Base-by-base conservation (phyloP, 495 filamentous ascomycete genomes). In the Usnea hakonensis region DNA sequence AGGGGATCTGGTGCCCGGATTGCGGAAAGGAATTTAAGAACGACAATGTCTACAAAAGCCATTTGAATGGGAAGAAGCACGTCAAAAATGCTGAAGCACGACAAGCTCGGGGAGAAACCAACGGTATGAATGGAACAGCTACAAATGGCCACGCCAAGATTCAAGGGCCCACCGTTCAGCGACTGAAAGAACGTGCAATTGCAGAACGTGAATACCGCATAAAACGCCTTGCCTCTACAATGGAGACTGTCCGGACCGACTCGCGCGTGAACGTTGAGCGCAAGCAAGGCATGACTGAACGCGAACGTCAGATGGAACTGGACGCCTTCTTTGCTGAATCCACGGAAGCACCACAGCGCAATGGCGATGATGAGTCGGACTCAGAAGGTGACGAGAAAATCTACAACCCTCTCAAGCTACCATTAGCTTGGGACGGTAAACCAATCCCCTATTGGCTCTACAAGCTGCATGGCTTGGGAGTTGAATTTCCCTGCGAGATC, bases 371-470 rank as follows among this genome's bases (percentile, higher is more conserved):
- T 1, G 79, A 83, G 14, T 85, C 87, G 1, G 83, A 87, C 44
- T 83, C 81, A 9, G 90, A 93, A 26, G 80, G 74, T 6, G 88
- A 91, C 30, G 90, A 94, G 61, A 91, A 85, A 65, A 87, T 97
- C 63, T 96, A 97, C 81, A 98, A 98, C 71, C 94, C 94, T 2
- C 81, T 97, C 63, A 98, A 98, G 68, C 79, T 98, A 10, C 94
- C 94, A 8, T 79, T 97, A 21, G 92, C 90, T 6, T 98, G 94
- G 94, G 94, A 98, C 67, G 93, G 95, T 40, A 97, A 97, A 71
- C 94, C 94, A 19, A 98, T 98, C 68, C 94, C 94, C 17, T 97
- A 92, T 78, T 98, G 94, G 94, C 84, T 98, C 3, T 98, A 97
- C 80, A 93, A 96, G 69, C 79, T 98, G 19, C 94, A 98, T 70